Evolutionary conservation across 2,329 filamentous ascomycete genomes (phyloP).

Genomic region (Ampelomyces quisqualis): DNA sequence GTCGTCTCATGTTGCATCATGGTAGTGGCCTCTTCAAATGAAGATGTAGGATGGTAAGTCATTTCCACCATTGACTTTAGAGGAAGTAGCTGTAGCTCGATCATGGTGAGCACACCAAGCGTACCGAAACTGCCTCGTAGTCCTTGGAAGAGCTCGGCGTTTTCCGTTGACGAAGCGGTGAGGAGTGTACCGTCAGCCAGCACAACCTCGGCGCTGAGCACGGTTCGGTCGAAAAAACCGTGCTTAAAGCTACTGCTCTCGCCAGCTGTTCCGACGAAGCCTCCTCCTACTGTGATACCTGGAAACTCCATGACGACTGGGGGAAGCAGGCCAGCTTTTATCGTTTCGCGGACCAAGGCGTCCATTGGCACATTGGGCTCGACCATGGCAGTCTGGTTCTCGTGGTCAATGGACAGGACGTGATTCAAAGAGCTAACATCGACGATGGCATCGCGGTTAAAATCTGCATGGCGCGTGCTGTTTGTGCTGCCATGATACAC

Average conservation of each 20-base stretch:
- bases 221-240: constrained; percentile 65
- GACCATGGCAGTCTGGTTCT: constrained; percentile 58
- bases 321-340: constrained; percentile 58
- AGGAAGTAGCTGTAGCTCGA: constrained; percentile 59
- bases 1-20: constrained; percentile 51
- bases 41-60: constrained; percentile 59
- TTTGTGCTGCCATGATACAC: constrained; percentile 76
- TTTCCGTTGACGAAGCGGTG: constrained; percentile 48
- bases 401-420: constrained; percentile 60
- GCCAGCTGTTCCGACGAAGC: constrained; percentile 65
- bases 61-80: constrained; percentile 60
- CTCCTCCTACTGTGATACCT: constrained; percentile 67
- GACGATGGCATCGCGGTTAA: constrained; percentile 49
- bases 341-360: constrained; percentile 58
- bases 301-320: constrained; percentile 72
- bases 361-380: constrained; percentile 73
- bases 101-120: constrained; percentile 60
- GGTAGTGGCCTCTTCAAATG: constrained; percentile 52
- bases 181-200: constrained; percentile 59
- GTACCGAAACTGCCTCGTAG: constrained; percentile 62
- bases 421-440: constrained; percentile 65
- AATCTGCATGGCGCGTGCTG: constrained; percentile 62
- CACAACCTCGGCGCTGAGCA: constrained; percentile 64
- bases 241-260: constrained; percentile 68
- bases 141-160: constrained; percentile 59